Evolutionary conservation across 495 filamentous ascomycete genomes (phyloP).

Genomic region (Penicillium paxilli): DNA sequence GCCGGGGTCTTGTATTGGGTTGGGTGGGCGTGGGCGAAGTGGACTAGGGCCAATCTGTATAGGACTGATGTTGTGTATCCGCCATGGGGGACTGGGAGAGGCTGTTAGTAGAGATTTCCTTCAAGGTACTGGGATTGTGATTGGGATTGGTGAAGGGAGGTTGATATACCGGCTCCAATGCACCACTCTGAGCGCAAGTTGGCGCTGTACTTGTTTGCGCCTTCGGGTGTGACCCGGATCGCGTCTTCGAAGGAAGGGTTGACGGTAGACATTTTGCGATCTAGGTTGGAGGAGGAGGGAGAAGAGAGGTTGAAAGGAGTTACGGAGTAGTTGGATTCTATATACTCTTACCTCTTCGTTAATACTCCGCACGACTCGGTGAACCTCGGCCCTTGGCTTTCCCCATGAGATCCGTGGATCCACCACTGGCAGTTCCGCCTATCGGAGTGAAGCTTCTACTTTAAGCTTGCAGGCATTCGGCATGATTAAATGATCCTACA

Average conservation of each 20-base stretch:
- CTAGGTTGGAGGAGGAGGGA: not conserved
- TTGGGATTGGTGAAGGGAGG: not conserved
- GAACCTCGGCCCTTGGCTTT: constrained; percentile 7
- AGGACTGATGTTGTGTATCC: constrained; percentile 72
- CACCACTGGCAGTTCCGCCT: not conserved
- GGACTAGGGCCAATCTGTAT: constrained; percentile 57
- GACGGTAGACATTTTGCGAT: constrained; percentile 16
- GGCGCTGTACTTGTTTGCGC: constrained; percentile 60
- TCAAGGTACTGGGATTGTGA: not conserved
- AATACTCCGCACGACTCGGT: constrained; percentile 3
- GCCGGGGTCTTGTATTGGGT: constrained; percentile 59
- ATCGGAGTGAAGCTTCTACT: not conserved
- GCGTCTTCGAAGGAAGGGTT: constrained; percentile 56
- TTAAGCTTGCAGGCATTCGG: not conserved
- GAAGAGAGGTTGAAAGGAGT: not conserved
- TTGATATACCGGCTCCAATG: constrained; percentile 62
- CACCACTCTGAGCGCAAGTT: constrained; percentile 64
- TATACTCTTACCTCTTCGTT: not conserved
- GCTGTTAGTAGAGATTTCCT: no score
- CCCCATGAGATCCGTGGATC: not conserved
- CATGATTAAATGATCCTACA: not conserved
- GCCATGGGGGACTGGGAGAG: constrained; percentile 76
- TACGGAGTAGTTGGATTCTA: not conserved
- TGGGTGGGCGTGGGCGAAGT: constrained; percentile 65
- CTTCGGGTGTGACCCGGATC: constrained; percentile 52